A percentile compares a stretch with the other conserved stretches of the same genome.
phyloP scores from a whole-genome alignment of 2,329 filamentous ascomycete species.

The Chrysoporthe austroafricana region DNA sequence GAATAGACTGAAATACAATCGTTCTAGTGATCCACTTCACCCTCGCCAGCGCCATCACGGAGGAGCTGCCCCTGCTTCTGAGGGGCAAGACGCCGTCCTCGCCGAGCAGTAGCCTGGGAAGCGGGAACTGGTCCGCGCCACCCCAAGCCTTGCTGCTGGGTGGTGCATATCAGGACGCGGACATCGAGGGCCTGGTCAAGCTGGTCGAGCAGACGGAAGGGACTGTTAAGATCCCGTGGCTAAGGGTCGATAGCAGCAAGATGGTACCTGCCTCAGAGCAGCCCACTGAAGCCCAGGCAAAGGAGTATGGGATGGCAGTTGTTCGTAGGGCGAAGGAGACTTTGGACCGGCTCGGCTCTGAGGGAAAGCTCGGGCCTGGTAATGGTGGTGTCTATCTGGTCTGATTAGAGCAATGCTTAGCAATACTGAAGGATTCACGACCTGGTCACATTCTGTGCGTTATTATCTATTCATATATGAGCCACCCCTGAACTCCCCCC shows the following conservation, averaged over 20 bases:
- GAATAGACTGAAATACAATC: neutral
- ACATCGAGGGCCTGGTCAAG: constrained; percentile 28
- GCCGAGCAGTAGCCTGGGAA: constrained; percentile 30
- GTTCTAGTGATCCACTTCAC: constrained; percentile 32
- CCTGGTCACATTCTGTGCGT: no score
- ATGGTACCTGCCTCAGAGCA: constrained; percentile 21
- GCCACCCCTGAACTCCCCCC: no score
- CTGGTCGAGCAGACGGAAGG: constrained; percentile 10
- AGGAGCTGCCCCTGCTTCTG: constrained; percentile 33
- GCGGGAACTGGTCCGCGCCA: constrained; percentile 26
- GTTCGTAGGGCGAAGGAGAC: constrained; percentile 34
- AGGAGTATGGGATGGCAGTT: constrained; percentile 36
- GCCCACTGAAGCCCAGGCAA: constrained; percentile 8
- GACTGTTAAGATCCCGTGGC: constrained; percentile 21
- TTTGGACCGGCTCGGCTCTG: constrained; percentile 30
- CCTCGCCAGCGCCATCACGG: constrained; percentile 24
- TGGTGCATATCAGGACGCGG: constrained; percentile 32
- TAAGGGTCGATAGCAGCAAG: constrained; percentile 20
- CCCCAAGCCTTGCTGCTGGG: constrained; percentile 33
- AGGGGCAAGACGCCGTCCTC: constrained; percentile 23
- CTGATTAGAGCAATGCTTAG: neutral
- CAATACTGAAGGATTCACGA: no score
- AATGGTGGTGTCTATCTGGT: constrained; percentile 9
- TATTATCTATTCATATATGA: no score
- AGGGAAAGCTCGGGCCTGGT: constrained; percentile 31